Evolutionary conservation across 2,329 filamentous ascomycete genomes (phyloP).

Genomic region (Aspergillus clavatus): DNA sequence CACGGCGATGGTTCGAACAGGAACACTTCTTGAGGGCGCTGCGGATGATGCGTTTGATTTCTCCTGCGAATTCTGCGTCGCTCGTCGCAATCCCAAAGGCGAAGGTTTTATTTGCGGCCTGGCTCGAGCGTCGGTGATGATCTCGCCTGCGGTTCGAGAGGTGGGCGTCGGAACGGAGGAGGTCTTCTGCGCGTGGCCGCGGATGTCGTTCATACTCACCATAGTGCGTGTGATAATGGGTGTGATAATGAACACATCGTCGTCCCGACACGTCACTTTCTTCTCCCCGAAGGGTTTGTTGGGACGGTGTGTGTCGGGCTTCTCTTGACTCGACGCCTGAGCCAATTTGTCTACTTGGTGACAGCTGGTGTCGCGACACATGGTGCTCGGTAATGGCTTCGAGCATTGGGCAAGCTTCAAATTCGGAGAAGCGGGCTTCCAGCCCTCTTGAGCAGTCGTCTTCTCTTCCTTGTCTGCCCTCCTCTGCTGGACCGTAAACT

Average conservation of each 20-base stretch:
- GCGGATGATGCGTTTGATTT: constrained; percentile 21
- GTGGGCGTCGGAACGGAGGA: constrained; percentile 13
- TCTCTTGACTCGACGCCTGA: constrained; percentile 23
- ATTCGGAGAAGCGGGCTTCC: constrained; percentile 30
- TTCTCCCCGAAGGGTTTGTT: constrained; percentile 12
- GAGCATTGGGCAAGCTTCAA: constrained; percentile 32
- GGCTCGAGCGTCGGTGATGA: constrained; percentile 24
- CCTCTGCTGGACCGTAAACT: constrained; percentile 4
- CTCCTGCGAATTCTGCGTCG: constrained; percentile 18
- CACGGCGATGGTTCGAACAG: constrained; percentile 11
- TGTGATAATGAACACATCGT: constrained; percentile 36
- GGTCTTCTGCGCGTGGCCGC: constrained; percentile 12
- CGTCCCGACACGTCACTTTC: constrained; percentile 15
- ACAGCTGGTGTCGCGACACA: constrained; percentile 21
- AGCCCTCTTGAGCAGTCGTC: constrained; percentile 23
- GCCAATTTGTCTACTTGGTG: constrained; percentile 14
- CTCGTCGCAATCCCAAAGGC: constrained; percentile 24
- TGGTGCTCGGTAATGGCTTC: constrained; percentile 25
- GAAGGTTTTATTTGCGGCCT: constrained; percentile 24
- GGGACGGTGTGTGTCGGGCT: constrained; percentile 12
- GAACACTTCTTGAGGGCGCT: constrained; percentile 16
- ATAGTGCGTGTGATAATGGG: constrained; percentile 41
- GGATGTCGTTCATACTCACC: constrained; percentile 28
- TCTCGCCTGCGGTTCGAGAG: constrained; percentile 21
- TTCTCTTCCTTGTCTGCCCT: constrained; percentile 16